Evolutionary conservation across 2,329 filamentous ascomycete genomes (phyloP), one percentile per base, ranked within the genome.

Genomic region (Leptodontidium sp.): DNA sequence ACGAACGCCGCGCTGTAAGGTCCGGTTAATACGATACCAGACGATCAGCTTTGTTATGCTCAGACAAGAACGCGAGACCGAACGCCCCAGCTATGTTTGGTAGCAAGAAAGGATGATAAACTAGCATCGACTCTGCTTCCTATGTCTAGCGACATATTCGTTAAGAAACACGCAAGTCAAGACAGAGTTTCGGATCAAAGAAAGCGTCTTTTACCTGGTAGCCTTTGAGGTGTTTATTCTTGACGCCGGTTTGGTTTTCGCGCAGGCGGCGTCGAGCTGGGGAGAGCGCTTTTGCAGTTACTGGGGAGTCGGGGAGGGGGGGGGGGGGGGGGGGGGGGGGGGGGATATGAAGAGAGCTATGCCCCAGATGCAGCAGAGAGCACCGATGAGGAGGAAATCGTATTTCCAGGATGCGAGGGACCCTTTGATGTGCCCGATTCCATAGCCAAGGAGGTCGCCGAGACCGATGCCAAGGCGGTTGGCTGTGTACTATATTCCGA

Each of bases 331-430:
- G 77, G 81, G 21, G 21, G 21, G 21, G 21, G 87, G 74, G 77
- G 86, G 81, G 88, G 88, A 82, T 85, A 88, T 80, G 83, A 82
- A 75, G 84, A 73, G 47, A n/a, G 72, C 57, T 7, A 73, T 58
- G 2, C 67, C 68, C 70, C 70, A 72, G 15, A 66, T 50, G 11
- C 45, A 32, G 21, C 70, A 70, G n/a, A 72, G 35, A 12, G 69
- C 67, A 6, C 82, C 82, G 6, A 87, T 87, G 14, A 91, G 84
- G 14, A 92, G 77, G 75, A 91, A 91, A 66, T 91, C 88, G 71
- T 89, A 91, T 74, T 88, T 87, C 89, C 89, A 92, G 0, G 84
- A 86, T 0, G 84, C 81, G 24, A 91, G 81, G 0, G 82, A 80
- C 15, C 86, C 87, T 49, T 82, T 81, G 71, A 88, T 88, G 70